A percentile compares a stretch with the other conserved stretches of the same genome.
phyloP scores from a whole-genome alignment of 2,329 filamentous ascomycete genomes.

The Aspergillus novoparasiticus region DNA sequence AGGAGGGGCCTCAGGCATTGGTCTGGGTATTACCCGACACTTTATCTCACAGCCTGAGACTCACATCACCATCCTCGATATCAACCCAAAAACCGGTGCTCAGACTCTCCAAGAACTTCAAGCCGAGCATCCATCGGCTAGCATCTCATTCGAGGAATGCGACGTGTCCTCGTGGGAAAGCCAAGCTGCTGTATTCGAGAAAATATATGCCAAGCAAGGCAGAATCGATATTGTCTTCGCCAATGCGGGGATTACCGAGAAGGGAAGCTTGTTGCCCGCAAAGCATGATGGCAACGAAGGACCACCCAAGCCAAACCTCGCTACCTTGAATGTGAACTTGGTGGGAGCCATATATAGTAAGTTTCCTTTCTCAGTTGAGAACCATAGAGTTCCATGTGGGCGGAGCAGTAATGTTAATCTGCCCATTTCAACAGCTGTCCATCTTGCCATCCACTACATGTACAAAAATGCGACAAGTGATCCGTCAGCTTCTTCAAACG shows the following conservation, averaged over 20 bases:
- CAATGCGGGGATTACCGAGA: slow-evolving; percentile 54
- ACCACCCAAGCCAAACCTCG: neutral
- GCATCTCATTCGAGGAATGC: neutral
- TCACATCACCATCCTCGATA: neutral
- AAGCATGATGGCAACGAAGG: neutral
- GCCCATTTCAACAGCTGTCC: neutral
- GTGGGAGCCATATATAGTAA: neutral
- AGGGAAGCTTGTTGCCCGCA: slow-evolving; percentile 40
- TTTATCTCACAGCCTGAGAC: neutral
- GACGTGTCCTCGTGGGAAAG: neutral
- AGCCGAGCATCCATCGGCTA: neutral
- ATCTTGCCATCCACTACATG: neutral
- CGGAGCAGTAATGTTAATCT: neutral
- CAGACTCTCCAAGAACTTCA: neutral
- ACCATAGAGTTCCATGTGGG: neutral
- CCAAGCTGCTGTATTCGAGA: neutral
- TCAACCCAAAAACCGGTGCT: neutral
- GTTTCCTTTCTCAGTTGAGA: neutral
- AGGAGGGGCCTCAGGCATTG: neutral
- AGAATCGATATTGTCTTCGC: slow-evolving; percentile 53
- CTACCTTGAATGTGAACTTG: neutral
- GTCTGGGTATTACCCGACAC: neutral
- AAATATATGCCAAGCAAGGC: slow-evolving; percentile 32
- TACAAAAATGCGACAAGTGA: neutral
- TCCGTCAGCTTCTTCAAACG: neutral